Base-by-base conservation (phyloP, 495 filamentous ascomycete species). In the Bacidia rubella region DNA sequence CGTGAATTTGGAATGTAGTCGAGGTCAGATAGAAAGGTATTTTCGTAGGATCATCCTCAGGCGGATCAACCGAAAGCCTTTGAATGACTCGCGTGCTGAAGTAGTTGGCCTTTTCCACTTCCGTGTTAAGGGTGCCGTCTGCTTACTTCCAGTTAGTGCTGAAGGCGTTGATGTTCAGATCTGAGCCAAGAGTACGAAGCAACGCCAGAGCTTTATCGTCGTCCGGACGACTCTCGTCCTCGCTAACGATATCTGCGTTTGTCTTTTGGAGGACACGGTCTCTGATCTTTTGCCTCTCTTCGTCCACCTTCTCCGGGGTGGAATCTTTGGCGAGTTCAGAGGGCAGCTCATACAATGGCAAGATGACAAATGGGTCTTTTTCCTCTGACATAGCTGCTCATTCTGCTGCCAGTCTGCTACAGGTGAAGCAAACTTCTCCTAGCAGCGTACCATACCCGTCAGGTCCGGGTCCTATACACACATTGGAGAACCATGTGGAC, bases 21-120 rank as follows among this genome's bases (percentile, higher is more conserved):
- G 70, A 74, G 0, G 72, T 70, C 43, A 75, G 54, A 55, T 65
- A 73, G 22, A 75, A 59, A 0, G 65, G 59, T 20, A 70, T 67
- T 20, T 63, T 53, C 11, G 61, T 62, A 2, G 66, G 65, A 12
- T 70, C 60, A 25, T 69, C 63, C 15, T 68, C 56, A 1, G 63
- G 62, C 2, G 61, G 62, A 41, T 63, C 64, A 21, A 72, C 63
- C 1, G 67, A 70, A 2, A 74, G 55, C 9, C 59, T 47, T 44
- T 69, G 52, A 22, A 73, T 60, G n/a, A 75, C 67, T 15, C 67
- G 60, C 42, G 49, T 57, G 58, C 70, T 74, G 38, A 75, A 61
- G 51, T 73, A 70, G 45, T 77, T 74, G 20, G 71, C 70, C 62
- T 73, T 68, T 53, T 72, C 70, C n/a, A 75, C 67, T 47, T 72